phyloP scores from a whole-genome alignment of 164 flowering plant genomes.

The Vitis riparia region DNA sequence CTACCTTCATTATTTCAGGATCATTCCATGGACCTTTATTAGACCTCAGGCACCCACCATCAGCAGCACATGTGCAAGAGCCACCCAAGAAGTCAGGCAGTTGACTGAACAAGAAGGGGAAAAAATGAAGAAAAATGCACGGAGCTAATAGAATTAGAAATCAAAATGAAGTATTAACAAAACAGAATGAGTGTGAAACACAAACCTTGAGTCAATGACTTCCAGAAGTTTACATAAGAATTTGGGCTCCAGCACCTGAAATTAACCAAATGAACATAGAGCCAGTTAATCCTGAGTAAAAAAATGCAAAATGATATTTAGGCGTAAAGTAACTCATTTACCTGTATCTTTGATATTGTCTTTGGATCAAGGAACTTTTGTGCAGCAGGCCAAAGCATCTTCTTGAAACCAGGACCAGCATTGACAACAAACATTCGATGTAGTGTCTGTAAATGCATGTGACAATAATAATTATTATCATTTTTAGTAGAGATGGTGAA shows the following conservation, averaged over 20 bases:
- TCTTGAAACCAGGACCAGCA: constrained; percentile 91
- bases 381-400: constrained; percentile 87
- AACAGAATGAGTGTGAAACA: constrained; percentile 1
- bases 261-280: background rate
- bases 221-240: constrained; percentile 67
- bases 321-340: constrained; percentile 18
- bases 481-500: background rate
- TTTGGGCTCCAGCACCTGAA: constrained; percentile 80
- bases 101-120: constrained; percentile 50
- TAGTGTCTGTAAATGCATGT: constrained; percentile 55
- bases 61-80: constrained; percentile 70
- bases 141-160: background rate
- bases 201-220: constrained; percentile 74
- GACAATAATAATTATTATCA: too few relatives aligned
- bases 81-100: constrained; percentile 98
- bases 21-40: constrained; percentile 95
- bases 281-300: constrained; percentile 2
- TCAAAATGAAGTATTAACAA: background rate
- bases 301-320: background rate
- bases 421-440: constrained; percentile 87
- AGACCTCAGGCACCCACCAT: constrained; percentile 89
- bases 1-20: constrained; percentile 84
- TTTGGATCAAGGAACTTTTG: constrained; percentile 81
- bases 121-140: constrained; percentile 5
- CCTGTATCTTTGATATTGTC: constrained; percentile 85